Base-by-base conservation (phyloP, 2,329 filamentous ascomycete species). In the Colletotrichum limetticola region DNA sequence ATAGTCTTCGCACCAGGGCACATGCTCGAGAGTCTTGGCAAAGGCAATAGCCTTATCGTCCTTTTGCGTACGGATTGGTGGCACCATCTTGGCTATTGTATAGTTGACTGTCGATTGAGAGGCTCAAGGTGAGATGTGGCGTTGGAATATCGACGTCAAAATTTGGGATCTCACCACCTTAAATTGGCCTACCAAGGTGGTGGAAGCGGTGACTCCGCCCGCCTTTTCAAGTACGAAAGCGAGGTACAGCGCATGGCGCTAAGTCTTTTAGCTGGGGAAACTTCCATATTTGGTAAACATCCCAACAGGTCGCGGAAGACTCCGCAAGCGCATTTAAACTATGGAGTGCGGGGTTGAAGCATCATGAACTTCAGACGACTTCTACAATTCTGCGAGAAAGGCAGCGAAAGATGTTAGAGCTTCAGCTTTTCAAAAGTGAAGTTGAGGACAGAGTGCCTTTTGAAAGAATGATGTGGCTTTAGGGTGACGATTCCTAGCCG, bases 1-100 rank as follows among this genome's bases (percentile, higher is more conserved):
- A 72, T 91, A 92, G 73, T 91, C 87, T 4, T 91, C 89, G 71
- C 88, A 87, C 84, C 87, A 89, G 0, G 89, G 89, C 1, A 87
- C 82, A 73, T 90, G 85, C 11, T 85, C 80, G 12, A 90, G 79
- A 42, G 82, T 82, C 75, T 82, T 86, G 16, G 88, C 87, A 42
- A 82, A 80, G 59, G 81, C 84, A 49, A 90, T 82, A 57, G 82
- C 81, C 32, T 80, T 79, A 0, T 77, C 70, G 67, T 88, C 82
- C 72, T 87, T 88, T 37, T 22, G 2, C 6, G 62, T 65, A 11
- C 52, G 52, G 16, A 65, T 52, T 19, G 62, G 62, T 14, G 62
- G 62, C 7, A 65, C 62, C 62, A 65, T 65, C 22, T 24, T n/a
- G 52, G 11, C 32, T 6, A 14, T 30, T 28, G 12, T 37, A 16